Percentiles rank a stretch among this genome's conserved stretches.
Evolutionary conservation across 352 stramenopile species (phyloP).

Genomic region (Phytophthora capsici): DNA sequence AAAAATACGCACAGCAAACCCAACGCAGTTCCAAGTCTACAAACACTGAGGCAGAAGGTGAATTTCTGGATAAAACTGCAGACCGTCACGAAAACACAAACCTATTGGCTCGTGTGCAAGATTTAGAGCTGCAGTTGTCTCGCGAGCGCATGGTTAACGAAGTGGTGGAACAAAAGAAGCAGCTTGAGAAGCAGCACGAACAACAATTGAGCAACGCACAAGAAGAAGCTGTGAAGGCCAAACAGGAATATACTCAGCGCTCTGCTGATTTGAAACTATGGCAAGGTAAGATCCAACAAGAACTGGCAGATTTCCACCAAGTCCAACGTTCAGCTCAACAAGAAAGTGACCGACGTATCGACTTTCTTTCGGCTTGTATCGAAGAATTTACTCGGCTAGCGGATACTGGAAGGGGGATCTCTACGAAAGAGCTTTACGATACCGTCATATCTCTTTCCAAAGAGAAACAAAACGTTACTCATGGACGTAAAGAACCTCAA

Average conservation of each 20-base stretch:
- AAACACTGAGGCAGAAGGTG: conserved; percentile 16
- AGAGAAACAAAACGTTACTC: neutral
- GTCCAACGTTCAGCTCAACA: conserved; percentile 24
- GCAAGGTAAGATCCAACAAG: conserved; percentile 33
- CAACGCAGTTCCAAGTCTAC: conserved; percentile 21
- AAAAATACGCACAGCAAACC: conserved; percentile 11
- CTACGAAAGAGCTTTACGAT: conserved; percentile 48
- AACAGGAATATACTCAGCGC: conserved; percentile 18
- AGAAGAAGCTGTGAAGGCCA: conserved; percentile 7
- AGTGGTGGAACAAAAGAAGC: conserved; percentile 28
- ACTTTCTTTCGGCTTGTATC: conserved; percentile 52
- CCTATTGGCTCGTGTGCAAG: conserved; percentile 18
- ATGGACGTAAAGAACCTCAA: neutral
- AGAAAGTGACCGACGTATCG: conserved; percentile 50
- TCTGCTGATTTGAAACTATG: conserved; percentile 17
- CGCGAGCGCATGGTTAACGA: conserved; percentile 32
- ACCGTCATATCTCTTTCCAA: conserved; percentile 43
- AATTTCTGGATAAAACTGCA: conserved; percentile 1
- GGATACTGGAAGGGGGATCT: conserved; percentile 27
- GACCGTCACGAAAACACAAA: conserved; percentile 12
- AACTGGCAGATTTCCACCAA: conserved; percentile 45
- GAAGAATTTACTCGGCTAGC: conserved; percentile 47
- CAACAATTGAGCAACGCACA: conserved; percentile 17
- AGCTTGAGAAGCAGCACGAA: conserved; percentile 19
- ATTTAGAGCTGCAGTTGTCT: conserved; percentile 38